A percentile compares a stretch with the other conserved stretches of the same genome.
These are phyloP conservation scores for Gloeopeniophorella convolvens DNA, from an alignment of 768 basidiomycete genomes.

Conservation along the genomic window DNA sequence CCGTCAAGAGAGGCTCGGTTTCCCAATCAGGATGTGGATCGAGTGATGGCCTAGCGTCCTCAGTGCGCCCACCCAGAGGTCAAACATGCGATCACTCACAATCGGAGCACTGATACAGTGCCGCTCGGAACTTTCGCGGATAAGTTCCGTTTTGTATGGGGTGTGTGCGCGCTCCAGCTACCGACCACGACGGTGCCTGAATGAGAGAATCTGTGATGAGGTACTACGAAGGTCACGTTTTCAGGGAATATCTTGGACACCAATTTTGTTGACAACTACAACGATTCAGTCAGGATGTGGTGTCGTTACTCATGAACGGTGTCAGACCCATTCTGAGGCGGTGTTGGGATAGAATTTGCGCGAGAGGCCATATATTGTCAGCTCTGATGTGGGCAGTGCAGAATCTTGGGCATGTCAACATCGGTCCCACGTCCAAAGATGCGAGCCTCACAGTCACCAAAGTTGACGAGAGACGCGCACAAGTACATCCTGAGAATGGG, in stretches of 20 bases:
- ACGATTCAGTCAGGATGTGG: background rate
- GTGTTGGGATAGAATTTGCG: background rate
- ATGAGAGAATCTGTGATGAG: constrained; percentile 7
- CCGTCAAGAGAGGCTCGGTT: constrained; percentile 12
- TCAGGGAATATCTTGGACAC: constrained; percentile 8
- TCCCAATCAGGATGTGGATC: constrained; percentile 12
- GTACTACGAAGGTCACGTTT: constrained; percentile 15
- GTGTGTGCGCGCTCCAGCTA: constrained; percentile 2
- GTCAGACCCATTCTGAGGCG: constrained; percentile 14
- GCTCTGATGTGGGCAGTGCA: constrained; percentile 33
- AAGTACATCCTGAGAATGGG: constrained; percentile 14
- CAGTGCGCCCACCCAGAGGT: background rate
- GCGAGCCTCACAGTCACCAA: constrained; percentile 10
- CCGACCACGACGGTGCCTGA: constrained; percentile 13
- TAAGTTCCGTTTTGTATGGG: constrained; percentile 1
- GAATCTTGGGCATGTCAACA: constrained; percentile 22
- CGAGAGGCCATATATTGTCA: constrained; percentile 25
- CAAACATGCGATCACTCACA: background rate
- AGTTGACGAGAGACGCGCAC: constrained; percentile 14
- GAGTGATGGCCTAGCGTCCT: constrained; percentile 2
- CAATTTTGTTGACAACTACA: constrained; percentile 1
- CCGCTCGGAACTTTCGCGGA: constrained; percentile 5
- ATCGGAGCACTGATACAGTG: constrained; percentile 4
- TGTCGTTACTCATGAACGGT: background rate
- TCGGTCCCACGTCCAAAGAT: background rate